Evolutionary conservation across 495 filamentous ascomycete genomes (phyloP).

Genomic region (Aspergillus indologenus): DNA sequence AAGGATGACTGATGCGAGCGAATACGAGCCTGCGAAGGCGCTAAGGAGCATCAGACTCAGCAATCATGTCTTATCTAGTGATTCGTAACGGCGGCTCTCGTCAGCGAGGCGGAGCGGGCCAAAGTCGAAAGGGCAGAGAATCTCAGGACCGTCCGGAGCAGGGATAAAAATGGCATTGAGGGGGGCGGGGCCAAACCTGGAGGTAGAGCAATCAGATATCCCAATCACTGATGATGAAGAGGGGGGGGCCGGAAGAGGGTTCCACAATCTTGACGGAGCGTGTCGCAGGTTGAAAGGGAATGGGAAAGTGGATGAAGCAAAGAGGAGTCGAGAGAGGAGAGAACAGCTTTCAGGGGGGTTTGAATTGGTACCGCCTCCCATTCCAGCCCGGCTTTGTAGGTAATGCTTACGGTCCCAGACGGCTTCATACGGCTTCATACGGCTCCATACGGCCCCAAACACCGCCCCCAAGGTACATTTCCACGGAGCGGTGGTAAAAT

Average conservation of each 20-base stretch:
- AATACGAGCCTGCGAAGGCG: background rate
- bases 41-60: background rate
- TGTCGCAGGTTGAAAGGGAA: background rate
- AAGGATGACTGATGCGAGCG: background rate
- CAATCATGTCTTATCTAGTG: background rate
- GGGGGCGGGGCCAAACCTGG: background rate
- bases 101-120: background rate
- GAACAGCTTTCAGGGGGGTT: background rate
- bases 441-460: too few relatives aligned
- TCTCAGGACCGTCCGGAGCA: background rate
- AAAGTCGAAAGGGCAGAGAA: background rate
- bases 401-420: background rate
- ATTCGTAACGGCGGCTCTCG: background rate
- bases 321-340: background rate
- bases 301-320: background rate
- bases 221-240: background rate
- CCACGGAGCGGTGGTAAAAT: background rate
- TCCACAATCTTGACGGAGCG: background rate
- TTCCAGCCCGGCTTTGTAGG: background rate
- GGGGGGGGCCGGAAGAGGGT: background rate
- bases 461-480: background rate
- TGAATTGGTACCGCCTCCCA: too few relatives aligned
- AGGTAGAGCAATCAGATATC: background rate
- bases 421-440: background rate
- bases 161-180: background rate